A percentile compares a stretch with the other conserved stretches of the same genome.
phyloP scores from a whole-genome alignment of 768 basidiomycete genomes.

The Amanita brunnescens region DNA sequence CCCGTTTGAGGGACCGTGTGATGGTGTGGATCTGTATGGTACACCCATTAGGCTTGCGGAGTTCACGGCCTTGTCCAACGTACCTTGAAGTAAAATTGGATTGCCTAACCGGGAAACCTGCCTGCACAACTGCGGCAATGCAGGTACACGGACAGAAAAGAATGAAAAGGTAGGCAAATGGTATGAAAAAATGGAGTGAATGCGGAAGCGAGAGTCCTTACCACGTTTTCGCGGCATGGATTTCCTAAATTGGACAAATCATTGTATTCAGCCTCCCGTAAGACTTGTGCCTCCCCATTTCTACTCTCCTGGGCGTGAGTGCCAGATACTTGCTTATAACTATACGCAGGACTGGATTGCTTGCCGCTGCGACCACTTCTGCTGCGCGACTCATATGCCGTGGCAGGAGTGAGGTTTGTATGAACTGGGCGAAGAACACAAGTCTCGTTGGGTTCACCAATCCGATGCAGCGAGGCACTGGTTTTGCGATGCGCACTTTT shows the following conservation, averaged over 20 bases:
- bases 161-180: conserved; percentile 13
- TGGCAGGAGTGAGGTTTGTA: background rate
- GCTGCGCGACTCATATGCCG: conserved; percentile 13
- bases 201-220: conserved; percentile 18
- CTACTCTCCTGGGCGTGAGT: conserved; percentile 26
- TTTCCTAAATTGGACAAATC: conserved; percentile 24
- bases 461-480: background rate
- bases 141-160: conserved; percentile 12
- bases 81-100: conserved; percentile 33
- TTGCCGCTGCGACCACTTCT: conserved; percentile 30
- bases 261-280: conserved; percentile 24
- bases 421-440: background rate
- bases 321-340: conserved; percentile 35
- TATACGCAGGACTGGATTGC: conserved; percentile 52
- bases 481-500: background rate
- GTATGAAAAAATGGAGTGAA: conserved; percentile 14
- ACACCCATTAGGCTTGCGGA: background rate
- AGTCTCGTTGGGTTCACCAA: background rate
- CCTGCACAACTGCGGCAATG: conserved; percentile 19
- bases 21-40: background rate
- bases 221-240: conserved; percentile 34
- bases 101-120: conserved; percentile 23
- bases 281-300: conserved; percentile 50
- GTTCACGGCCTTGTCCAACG: background rate
- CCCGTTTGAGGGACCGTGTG: background rate